Conservation (phyloP, 768 basidiomycete species). For the Phylloporus sp. region DNA sequence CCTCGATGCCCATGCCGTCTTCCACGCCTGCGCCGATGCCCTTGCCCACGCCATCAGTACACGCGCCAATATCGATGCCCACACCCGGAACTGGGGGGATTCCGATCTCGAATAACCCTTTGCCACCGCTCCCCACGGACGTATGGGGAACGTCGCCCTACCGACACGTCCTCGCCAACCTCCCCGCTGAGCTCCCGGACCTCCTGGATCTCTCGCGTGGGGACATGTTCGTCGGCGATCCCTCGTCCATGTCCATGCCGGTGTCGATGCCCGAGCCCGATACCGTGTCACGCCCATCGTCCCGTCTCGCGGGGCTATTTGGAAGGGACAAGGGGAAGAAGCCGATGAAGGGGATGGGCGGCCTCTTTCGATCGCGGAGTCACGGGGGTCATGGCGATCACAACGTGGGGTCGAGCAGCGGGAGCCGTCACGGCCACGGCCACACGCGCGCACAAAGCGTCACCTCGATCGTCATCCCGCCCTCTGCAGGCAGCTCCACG, state of each 20-base stretch:
- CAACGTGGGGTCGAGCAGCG: conserved; percentile 8
- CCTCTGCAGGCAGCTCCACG: not conserved
- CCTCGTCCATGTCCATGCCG: no score
- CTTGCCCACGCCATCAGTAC: conserved; percentile 2
- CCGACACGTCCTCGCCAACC: conserved; percentile 43
- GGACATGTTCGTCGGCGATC: not conserved
- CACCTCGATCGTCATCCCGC: conserved; percentile 23
- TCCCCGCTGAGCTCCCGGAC: conserved; percentile 40
- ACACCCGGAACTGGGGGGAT: not conserved
- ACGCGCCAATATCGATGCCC: conserved; percentile 2
- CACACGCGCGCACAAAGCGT: conserved; percentile 16
- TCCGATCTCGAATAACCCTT: conserved; percentile 41
- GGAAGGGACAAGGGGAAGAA: conserved; percentile 34
- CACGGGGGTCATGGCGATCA: conserved; percentile 13
- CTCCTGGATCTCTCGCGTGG: conserved; percentile 8
- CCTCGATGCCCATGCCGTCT: conserved; percentile 6
- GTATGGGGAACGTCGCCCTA: conserved; percentile 57
- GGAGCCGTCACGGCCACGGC: conserved; percentile 15
- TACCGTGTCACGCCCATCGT: conserved; percentile 17
- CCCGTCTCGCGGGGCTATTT: conserved; percentile 20
- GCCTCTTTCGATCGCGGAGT: conserved; percentile 47
- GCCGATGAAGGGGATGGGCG: conserved; percentile 36
- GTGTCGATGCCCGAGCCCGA: no score
- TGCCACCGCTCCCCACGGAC: conserved; percentile 59
- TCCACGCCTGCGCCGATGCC: not conserved